Conservation (phyloP, 208 protist species). For the Crithidia sp. region DNA sequence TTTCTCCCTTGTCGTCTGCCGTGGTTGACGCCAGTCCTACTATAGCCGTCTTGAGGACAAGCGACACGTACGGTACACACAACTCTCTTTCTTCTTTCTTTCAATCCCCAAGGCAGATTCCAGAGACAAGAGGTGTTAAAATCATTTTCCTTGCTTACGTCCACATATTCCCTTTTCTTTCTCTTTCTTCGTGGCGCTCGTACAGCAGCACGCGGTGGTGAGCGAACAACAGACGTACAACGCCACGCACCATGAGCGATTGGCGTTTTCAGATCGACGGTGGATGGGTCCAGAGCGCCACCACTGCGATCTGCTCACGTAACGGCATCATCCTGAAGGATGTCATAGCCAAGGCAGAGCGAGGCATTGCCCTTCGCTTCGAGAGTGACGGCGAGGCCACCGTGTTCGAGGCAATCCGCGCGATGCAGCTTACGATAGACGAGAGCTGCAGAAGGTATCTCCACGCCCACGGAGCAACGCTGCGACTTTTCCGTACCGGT, state of each 20-base stretch:
- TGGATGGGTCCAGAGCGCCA: slow-evolving; percentile 41
- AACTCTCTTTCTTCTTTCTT: no score
- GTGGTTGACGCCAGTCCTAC: no score
- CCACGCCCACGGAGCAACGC: neutral
- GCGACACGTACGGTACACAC: no score
- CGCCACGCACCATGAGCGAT: neutral
- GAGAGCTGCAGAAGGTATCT: slow-evolving; percentile 15
- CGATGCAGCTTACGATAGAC: slow-evolving; percentile 12
- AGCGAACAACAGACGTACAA: no score
- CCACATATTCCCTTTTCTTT: neutral
- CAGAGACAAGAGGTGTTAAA: no score
- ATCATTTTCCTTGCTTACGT: no score
- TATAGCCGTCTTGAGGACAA: no score
- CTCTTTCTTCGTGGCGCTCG: neutral
- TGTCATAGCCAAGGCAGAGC: slow-evolving; percentile 32
- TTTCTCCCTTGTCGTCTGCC: no score
- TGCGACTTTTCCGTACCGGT: slow-evolving; percentile 21
- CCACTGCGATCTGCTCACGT: slow-evolving; percentile 30
- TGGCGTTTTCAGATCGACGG: slow-evolving; percentile 41
- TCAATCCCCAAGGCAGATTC: no score
- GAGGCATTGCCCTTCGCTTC: slow-evolving; percentile 29
- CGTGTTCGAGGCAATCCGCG: slow-evolving; percentile 9
- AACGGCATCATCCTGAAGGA: slow-evolving; percentile 33
- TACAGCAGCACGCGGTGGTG: neutral
- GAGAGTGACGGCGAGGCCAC: slow-evolving; percentile 19